phyloP scores from a whole-genome alignment of 257 asterid species.

The Galeopsis tetrahit region DNA sequence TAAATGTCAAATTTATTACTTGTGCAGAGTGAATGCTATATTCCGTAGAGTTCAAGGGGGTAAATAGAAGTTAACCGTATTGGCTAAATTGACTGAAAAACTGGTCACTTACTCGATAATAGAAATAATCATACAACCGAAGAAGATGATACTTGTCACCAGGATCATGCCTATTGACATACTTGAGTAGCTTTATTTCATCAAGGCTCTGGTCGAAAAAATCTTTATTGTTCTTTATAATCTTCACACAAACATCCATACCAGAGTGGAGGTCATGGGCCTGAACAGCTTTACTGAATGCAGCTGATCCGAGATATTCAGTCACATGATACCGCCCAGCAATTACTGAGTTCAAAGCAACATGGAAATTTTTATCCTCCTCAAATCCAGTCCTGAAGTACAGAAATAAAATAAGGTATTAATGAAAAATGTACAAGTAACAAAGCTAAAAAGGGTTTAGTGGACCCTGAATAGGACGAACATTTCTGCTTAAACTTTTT shows the following conservation, averaged over 20 bases:
- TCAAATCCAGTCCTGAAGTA: constrained; percentile 93
- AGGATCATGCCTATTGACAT: constrained; percentile 92
- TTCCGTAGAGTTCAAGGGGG: background rate
- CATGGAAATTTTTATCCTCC: constrained; percentile 94
- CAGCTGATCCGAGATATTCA: constrained; percentile 98
- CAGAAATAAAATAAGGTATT: constrained; percentile 31
- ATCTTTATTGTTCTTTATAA: constrained; percentile 93
- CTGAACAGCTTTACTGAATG: constrained; percentile 97
- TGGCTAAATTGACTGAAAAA: constrained; percentile 15
- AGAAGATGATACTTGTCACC: constrained; percentile 92
- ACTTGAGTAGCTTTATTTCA: constrained; percentile 97
- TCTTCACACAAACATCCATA: constrained; percentile 96
- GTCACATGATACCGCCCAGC: constrained; percentile 99
- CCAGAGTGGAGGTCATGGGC: constrained; percentile 98
- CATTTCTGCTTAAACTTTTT: background rate
- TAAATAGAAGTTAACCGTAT: background rate
- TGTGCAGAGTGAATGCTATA: background rate
- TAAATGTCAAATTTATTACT: background rate
- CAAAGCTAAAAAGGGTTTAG: background rate
- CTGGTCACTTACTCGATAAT: constrained; percentile 78
- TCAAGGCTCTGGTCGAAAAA: constrained; percentile 98
- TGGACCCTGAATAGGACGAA: background rate
- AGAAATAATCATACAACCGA: constrained; percentile 88
- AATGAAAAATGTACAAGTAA: constrained; percentile 26
- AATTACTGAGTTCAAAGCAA: constrained; percentile 78